phyloP scores from a whole-genome alignment of 139 green algal genomes.

The Desmodesmus armatus region DNA sequence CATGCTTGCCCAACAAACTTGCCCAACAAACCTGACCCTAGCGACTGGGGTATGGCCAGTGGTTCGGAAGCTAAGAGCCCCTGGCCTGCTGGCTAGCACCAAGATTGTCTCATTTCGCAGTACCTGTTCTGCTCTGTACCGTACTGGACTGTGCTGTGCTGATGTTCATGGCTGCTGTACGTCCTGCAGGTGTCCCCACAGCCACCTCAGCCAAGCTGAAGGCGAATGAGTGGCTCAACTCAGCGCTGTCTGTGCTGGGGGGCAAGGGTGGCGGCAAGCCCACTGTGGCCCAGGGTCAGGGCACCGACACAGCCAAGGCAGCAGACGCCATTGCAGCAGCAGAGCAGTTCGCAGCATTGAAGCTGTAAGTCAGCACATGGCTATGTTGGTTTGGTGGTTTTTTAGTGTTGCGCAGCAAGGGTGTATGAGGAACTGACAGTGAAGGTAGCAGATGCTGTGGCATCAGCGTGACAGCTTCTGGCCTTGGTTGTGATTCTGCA shows the following conservation, averaged over 20 bases:
- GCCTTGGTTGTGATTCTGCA: background rate
- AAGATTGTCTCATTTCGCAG: too few species aligned
- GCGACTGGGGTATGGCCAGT: too few species aligned
- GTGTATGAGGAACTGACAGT: background rate
- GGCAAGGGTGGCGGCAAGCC: conserved; percentile 96
- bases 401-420: too few species aligned
- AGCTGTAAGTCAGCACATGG: too few species aligned
- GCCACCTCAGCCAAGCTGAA: conserved; percentile 70
- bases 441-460: background rate
- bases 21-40: too few species aligned
- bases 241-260: conserved; percentile 72
- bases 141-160: background rate
- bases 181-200: conserved; percentile 77
- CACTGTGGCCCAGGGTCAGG: conserved; percentile 84
- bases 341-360: conserved; percentile 59
- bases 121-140: too few species aligned
- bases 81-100: too few species aligned
- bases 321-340: conserved; percentile 53
- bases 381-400: too few species aligned
- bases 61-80: too few species aligned
- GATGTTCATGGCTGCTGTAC: background rate
- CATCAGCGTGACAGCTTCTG: background rate
- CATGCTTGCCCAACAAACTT: too few species aligned
- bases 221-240: conserved; percentile 84
- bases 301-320: conserved; percentile 58